Evolutionary conservation across 169 alveolate species (phyloP), one percentile per base, ranked within the genome.

Genomic region (Eimeria zaria): DNA sequence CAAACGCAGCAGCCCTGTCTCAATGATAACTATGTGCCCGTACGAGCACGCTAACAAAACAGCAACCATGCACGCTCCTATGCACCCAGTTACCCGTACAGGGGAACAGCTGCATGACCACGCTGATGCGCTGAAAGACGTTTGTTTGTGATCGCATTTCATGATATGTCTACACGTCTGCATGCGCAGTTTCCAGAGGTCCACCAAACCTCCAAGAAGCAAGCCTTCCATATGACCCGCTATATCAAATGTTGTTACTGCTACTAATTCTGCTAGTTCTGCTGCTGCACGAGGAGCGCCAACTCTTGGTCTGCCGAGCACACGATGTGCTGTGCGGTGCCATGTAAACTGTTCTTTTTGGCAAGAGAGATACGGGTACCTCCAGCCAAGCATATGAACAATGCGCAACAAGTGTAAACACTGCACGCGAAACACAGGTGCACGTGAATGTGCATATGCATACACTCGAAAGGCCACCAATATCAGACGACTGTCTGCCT

Each of bases 401-500:
- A 12, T 36, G 80, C n/a, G 36, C 76, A 67, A n/a, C 80, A 36
- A 69, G n/a, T 69, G 80, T 36, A 36, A 33, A 5, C 80, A 36
- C 80, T 36, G 48, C 11, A 36, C 80, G 48, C 5, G 0, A 20
- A 36, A 30, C 24, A 36, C 80, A 69, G 80, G n/a, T 20, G 80
- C 11, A 27, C n/a, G 27, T 27, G 41, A 8, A n/a, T 27, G 8
- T 30, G 76, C 44, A 27, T n/a, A 9, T n/a, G n/a, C 80, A 69
- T 69, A 69, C 80, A 69, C 80, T 69, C 80, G 80, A 46, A 8
- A 36, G 27, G 80, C 48, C 80, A 33, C n/a, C 80, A 69, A 36
- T 18, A 46, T 69, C 80, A 67, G 76, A 24, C 51, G 51, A 16
- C n/a, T 69, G 46, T 33, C 51, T 2, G 80, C 27, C 51, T 51